phyloP scores from a whole-genome alignment of 345 rosid genomes.

The Punica granatum region DNA sequence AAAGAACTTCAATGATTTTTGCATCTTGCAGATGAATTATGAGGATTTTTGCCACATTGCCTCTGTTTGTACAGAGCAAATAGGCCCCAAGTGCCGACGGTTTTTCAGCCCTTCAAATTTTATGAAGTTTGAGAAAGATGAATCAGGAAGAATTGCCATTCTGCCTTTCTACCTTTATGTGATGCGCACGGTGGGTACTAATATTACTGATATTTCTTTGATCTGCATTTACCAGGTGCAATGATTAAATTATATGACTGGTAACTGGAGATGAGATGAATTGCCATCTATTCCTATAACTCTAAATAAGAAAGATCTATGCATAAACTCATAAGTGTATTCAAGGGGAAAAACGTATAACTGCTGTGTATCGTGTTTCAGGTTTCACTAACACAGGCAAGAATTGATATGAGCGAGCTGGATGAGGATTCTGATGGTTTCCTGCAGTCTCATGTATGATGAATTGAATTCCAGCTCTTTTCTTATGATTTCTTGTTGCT shows the following conservation, averaged over 20 bases:
- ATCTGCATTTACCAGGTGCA: neutral
- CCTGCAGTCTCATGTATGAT: slow-evolving; percentile 71
- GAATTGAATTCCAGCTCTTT: slow-evolving; percentile 3
- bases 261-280: neutral
- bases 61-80: slow-evolving; percentile 93
- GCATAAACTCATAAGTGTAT: neutral
- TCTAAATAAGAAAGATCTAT: neutral
- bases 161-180: slow-evolving; percentile 95
- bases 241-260: neutral
- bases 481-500: neutral
- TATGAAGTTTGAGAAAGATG: slow-evolving; percentile 99
- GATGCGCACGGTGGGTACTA: slow-evolving; percentile 87
- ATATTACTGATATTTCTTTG: neutral
- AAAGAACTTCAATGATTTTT: neutral
- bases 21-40: slow-evolving; percentile 75
- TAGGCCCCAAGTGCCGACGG: slow-evolving; percentile 93
- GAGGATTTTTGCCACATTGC: slow-evolving; percentile 99
- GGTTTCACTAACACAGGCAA: slow-evolving; percentile 99
- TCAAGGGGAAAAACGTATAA: neutral
- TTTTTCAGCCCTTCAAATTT: slow-evolving; percentile 98
- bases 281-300: neutral
- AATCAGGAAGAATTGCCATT: slow-evolving; percentile 96
- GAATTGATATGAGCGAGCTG: slow-evolving; percentile 99
- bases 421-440: slow-evolving; percentile 99
- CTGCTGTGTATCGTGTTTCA: slow-evolving; percentile 23